Evolutionary conservation across 2,329 filamentous ascomycete genomes (phyloP), one percentile per base, ranked within the genome.

Genomic region (Onygenales sp.): DNA sequence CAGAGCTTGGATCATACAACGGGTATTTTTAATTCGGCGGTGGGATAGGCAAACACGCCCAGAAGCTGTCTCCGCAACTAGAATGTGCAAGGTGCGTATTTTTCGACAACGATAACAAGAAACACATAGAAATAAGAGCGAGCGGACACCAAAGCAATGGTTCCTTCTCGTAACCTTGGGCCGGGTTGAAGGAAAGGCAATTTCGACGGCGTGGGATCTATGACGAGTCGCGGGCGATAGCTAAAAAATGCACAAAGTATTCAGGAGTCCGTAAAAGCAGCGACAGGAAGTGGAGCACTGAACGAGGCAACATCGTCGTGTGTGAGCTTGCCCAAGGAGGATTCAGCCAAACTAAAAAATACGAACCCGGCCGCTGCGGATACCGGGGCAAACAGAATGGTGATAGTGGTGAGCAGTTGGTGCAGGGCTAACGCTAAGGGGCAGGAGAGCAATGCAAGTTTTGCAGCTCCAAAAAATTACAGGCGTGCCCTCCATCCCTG

Each of bases 101-200:
- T 27, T 27, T 27, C 21, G 21, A 27, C 21, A 35, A 38, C 7
- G 10, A 47, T 10, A 38, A 27, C 32, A 35, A 10, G 6, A 38
- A 35, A 13, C n/a, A n/a, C n/a, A 14, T 43, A n/a, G 17, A 4
- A 43, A 11, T n/a, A 14, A 17, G 3, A 43, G 41, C 7, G 3
- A 14, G 11, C 9, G 14, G 21, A 14, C 10, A 43, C n/a, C 11
- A 13, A 14, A 14, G 2, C 8, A 13, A 43, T 8, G 7, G 8
- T n/a, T 11, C 21, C 9, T 21, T 38, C 33, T 36, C 9, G 6
- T 4, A 35, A 27, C 46, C 33, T 9, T 48, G 46, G 35, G 14
- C 35, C 46, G 46, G 46, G 35, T 48, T 39, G 46, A 48, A 48
- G 46, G 46, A 48, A 48, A 14, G 9, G 41, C 21, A 43, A 13